A percentile compares a stretch with the other conserved stretches of the same genome.
Conservation (phyloP, 257 asterid genomes). For the Dorcoceras hygrometricum region DNA sequence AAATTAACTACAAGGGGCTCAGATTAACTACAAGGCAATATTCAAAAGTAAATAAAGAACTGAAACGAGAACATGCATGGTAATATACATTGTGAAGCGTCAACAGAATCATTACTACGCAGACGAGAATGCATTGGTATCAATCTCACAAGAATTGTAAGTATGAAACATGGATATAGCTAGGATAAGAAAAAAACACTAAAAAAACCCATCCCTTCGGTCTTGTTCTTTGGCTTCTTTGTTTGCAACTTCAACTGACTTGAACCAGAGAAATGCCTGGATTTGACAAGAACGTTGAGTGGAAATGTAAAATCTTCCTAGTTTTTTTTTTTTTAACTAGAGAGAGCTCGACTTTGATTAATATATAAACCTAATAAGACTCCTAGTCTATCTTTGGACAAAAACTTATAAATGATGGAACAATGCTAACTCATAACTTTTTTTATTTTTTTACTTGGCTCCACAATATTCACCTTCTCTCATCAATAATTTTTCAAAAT, state of each 20-base stretch:
- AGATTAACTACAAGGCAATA: no score
- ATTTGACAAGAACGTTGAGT: slow-evolving; percentile 22
- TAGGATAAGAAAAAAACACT: slow-evolving; percentile 20
- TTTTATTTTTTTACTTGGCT: not conserved
- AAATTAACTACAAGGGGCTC: no score
- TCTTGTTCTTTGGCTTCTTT: slow-evolving; percentile 98
- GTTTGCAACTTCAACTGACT: slow-evolving; percentile 85
- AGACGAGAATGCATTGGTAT: not conserved
- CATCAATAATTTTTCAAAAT: not conserved
- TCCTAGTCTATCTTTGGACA: not conserved
- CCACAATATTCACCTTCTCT: not conserved
- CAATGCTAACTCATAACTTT: not conserved
- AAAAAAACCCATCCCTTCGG: slow-evolving; percentile 77
- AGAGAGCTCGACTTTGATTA: not conserved
- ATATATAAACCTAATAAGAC: not conserved
- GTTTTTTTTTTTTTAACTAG: not conserved
- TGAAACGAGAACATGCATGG: not conserved
- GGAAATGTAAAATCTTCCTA: not conserved
- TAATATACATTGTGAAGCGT: not conserved
- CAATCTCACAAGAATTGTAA: not conserved
- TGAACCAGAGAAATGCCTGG: slow-evolving; percentile 95
- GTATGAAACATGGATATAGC: slow-evolving; percentile 4
- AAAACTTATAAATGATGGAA: no score
- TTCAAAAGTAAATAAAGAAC: no score
- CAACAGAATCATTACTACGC: not conserved